These are phyloP conservation scores for Leishmania tropica DNA, from an alignment of 208 protist species.

Conservation along the genomic window DNA sequence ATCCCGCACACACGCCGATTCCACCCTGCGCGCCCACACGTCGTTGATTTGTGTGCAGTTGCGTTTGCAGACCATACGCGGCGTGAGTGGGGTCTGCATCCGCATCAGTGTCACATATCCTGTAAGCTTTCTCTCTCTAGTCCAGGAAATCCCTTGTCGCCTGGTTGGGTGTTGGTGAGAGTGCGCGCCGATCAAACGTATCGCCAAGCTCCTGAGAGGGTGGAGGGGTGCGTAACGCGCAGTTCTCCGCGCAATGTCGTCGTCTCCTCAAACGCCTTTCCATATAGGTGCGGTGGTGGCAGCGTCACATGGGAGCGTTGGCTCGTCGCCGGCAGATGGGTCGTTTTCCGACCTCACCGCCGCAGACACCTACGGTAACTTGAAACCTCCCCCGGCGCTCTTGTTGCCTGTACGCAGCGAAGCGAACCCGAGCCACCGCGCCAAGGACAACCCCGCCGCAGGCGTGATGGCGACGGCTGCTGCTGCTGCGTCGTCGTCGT, in stretches of 20 bases:
- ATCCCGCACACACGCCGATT: not conserved
- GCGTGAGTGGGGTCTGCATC: not conserved
- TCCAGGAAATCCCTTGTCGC: not conserved
- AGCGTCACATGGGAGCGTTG: not conserved
- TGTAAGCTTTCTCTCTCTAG: not conserved
- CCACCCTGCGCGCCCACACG: not conserved
- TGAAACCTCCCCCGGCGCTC: not conserved
- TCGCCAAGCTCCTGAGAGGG: not conserved
- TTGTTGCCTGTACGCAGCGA: not conserved
- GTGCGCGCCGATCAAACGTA: not conserved
- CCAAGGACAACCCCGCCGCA: not conserved
- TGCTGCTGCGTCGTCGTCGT: not conserved
- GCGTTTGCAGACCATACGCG: not conserved
- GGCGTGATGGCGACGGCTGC: not conserved
- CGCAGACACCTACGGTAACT: not conserved
- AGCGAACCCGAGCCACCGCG: not conserved
- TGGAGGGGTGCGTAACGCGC: not conserved
- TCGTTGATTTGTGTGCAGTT: not conserved
- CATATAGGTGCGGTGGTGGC: constrained; percentile 7
- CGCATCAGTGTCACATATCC: not conserved
- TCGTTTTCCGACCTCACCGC: not conserved
- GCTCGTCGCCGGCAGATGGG: not conserved
- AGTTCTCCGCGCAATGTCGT: not conserved
- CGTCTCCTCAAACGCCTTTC: not conserved
- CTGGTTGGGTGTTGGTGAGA: too few species aligned